Conservation (phyloP, 768 basidiomycete species). For the Lactarius trivialis region DNA sequence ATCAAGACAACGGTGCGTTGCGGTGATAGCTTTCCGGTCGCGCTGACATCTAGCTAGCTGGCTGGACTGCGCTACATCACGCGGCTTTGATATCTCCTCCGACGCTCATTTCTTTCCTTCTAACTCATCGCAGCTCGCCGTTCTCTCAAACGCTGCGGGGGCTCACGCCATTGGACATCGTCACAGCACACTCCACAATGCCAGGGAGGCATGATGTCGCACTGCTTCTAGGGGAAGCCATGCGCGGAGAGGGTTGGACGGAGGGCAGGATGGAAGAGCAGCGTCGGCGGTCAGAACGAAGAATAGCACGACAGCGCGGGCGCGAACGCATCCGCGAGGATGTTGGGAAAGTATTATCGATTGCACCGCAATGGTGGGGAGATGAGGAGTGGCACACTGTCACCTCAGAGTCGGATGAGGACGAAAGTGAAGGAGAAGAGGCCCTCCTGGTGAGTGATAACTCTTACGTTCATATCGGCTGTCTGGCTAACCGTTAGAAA, state of each 20-base stretch:
- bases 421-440: slow-evolving; percentile 43
- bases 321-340: slow-evolving; percentile 52
- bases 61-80: slow-evolving; percentile 94
- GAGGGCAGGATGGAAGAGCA: slow-evolving; percentile 70
- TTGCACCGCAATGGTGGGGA: slow-evolving; percentile 63
- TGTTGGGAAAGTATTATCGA: slow-evolving; percentile 49
- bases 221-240: slow-evolving; percentile 81
- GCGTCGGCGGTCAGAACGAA: slow-evolving; percentile 53
- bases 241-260: slow-evolving; percentile 79
- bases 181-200: slow-evolving; percentile 74
- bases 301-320: slow-evolving; percentile 45
- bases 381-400: slow-evolving; percentile 33
- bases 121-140: slow-evolving; percentile 87
- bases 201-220: slow-evolving; percentile 83
- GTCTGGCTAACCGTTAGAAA: slow-evolving; percentile 27
- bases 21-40: neutral
- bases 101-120: slow-evolving; percentile 83
- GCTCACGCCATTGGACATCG: slow-evolving; percentile 82
- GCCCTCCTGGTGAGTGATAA: slow-evolving; percentile 41
- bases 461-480: neutral
- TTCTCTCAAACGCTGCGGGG: slow-evolving; percentile 70
- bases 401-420: slow-evolving; percentile 34
- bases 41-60: slow-evolving; percentile 43
- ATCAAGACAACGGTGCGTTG: slow-evolving; percentile 57
- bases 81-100: slow-evolving; percentile 85